Evolutionary conservation across 768 basidiomycete species (phyloP).

Genomic region (Russula ochroleuca): DNA sequence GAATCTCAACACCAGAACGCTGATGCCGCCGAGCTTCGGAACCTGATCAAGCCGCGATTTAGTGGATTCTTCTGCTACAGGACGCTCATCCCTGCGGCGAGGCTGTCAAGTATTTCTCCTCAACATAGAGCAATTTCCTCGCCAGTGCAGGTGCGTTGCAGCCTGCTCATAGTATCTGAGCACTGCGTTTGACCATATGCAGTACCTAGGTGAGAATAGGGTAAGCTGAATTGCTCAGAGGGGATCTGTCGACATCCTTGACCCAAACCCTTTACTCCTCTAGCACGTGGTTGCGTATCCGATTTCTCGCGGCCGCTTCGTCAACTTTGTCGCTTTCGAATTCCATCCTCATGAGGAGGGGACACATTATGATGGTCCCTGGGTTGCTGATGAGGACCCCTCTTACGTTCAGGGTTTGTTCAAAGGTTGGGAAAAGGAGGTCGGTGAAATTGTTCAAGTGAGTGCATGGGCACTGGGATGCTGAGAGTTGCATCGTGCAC

Average conservation of each 20-base stretch:
- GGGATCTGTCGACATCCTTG: background rate
- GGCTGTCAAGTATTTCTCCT: constrained; percentile 42
- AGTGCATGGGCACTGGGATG: constrained; percentile 22
- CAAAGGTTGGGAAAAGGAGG: constrained; percentile 20
- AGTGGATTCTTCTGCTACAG: constrained; percentile 58
- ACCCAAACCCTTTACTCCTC: background rate
- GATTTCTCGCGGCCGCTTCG: constrained; percentile 49
- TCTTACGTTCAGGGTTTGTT: background rate
- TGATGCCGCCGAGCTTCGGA: constrained; percentile 41
- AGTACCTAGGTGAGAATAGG: constrained; percentile 51
- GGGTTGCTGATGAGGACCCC: constrained; percentile 13
- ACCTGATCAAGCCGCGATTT: constrained; percentile 49
- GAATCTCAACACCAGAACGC: constrained; percentile 38
- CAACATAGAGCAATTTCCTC: constrained; percentile 45
- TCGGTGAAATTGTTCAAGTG: constrained; percentile 48
- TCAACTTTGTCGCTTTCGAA: constrained; percentile 41
- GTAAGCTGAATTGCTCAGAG: constrained; percentile 35
- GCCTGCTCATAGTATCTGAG: background rate
- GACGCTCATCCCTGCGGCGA: constrained; percentile 50
- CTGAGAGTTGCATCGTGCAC: background rate
- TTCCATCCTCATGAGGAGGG: constrained; percentile 14
- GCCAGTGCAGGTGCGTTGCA: constrained; percentile 43
- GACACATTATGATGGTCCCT: constrained; percentile 1
- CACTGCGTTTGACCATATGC: background rate
- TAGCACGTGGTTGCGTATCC: constrained; percentile 63